Conservation (phyloP, 1,139 yeast genomes). For the Candida albicans region DNA sequence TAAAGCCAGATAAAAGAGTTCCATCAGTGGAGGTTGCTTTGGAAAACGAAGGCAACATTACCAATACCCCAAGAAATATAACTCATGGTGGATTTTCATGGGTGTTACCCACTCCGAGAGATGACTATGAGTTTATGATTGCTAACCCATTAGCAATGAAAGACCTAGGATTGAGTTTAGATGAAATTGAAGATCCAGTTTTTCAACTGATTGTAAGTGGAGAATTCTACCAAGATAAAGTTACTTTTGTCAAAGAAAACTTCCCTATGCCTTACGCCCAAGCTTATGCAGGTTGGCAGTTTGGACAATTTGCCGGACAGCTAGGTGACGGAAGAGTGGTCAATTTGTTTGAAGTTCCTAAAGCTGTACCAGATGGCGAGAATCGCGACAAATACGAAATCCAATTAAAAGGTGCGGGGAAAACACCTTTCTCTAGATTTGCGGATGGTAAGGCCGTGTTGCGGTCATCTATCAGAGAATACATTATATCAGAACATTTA, state of each 20-base stretch:
- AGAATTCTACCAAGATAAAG: constrained; percentile 33
- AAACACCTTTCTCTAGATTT: constrained; percentile 88
- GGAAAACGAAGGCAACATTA: constrained; percentile 32
- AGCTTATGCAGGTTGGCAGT: constrained; percentile 95
- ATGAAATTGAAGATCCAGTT: constrained; percentile 32
- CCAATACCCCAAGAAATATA: constrained; percentile 58
- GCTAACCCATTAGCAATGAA: constrained; percentile 61
- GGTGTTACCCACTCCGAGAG: constrained; percentile 63
- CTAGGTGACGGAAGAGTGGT: constrained; percentile 93
- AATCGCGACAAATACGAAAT: constrained; percentile 53
- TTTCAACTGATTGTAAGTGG: constrained; percentile 67
- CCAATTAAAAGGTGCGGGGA: constrained; percentile 89
- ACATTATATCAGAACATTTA: constrained; percentile 78
- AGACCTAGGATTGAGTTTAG: constrained; percentile 56
- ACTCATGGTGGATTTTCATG: constrained; percentile 69
- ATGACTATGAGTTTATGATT: constrained; percentile 53
- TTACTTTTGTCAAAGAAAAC: constrained; percentile 30
- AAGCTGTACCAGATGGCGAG: constrained; percentile 23
- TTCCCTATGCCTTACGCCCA: constrained; percentile 81
- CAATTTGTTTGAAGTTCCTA: constrained; percentile 69
- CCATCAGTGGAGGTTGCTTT: constrained; percentile 54
- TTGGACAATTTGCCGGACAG: constrained; percentile 96
- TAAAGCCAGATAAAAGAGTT: constrained; percentile 62
- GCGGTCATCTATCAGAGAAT: constrained; percentile 85
- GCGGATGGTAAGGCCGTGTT: constrained; percentile 97